Evolutionary conservation across 192 early-diverging fungal genomes (phyloP), one percentile per base, ranked within the genome.

Genomic region (Rhizoclosmatium sp.): DNA sequence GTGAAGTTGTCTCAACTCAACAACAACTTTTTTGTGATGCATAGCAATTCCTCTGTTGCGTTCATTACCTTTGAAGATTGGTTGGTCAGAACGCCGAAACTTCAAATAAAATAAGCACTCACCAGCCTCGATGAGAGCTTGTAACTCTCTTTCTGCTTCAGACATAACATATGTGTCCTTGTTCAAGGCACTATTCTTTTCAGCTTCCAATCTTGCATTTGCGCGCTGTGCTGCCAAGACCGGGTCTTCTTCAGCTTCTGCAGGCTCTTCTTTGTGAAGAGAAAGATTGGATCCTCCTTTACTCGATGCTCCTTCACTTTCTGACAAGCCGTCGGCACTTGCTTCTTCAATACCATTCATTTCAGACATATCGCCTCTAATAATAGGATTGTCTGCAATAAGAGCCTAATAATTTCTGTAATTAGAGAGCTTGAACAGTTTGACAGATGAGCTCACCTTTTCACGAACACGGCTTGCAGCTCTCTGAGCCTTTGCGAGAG

Each of bases 301-400:
- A 14, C 49, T 21, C 12, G 59, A 62, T 3, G 60, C 59, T 16
- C 73, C 73, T 64, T 75, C 73, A 44, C 59, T 75, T 64, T 60
- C 31, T 12, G 12, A 16, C 45, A 60, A 39, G n/a, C 73, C 59
- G 19, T 64, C 31, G 40, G 47, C 66, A 44, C 9, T 14, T n/a
- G 21, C 67, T 12, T 23, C 44, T 10, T 69, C 67, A 23, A 45
- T 59, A 75, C 2, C 19, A 12, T 19, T 59, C 10, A 65, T 12
- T 4, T 80, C 78, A 31, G n/a, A 51, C 14, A 23, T 4, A 1
- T 74, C 71, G 12, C 71, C 71, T 71, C 21, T 9, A 10, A 80
- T 80, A 62, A 80, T 56, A 23, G 69, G 61, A 59, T 80, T 80
- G 2, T 80, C 78, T 14, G 71, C 70, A 42, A 80, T 31, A 21